Base-by-base conservation (phyloP, 2,329 filamentous ascomycete species). In the Aspergillus niger region DNA sequence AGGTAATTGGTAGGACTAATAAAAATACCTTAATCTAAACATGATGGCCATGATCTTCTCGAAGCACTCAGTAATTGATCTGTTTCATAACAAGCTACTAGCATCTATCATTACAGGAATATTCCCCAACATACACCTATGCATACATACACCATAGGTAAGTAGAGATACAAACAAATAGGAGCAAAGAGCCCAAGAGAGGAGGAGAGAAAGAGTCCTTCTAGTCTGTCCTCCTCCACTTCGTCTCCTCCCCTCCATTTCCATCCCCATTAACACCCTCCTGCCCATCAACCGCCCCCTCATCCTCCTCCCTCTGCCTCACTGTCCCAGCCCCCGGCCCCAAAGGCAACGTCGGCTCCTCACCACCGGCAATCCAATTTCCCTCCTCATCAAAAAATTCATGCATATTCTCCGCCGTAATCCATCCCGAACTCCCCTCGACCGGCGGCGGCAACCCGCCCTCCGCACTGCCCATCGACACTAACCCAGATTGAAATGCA, bases 321-420 rank as follows among this genome's bases (percentile, higher is more conserved):
- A 87, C 87, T 1, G 86, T 88, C 8, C 88, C 88, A 58, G 87
- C 87, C 48, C 88, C 88, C 20, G 89, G 78, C 58, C 81, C 82
- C 49, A 81, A 60, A 11, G 70, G 65, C 60, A 76, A 66, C 53
- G 65, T 66, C 55, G 74, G 74, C 55, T 71, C 70, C 57, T 85
- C 72, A 66, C 79, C 61, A 72, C 81, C 43, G 68, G 80, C 85
- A 64, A 90, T 89, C 85, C 89, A 94, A 71, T 94, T 92, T 2
- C 91, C 91, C 8, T 92, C 84, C 63, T 85, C 87, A 68, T 95
- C 91, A 75, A 95, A 91, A 71, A 87, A 96, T 67, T 96, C 86
- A 65, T 89, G 82, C 73, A 96, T 88, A 69, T 97, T 98, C 59
- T 97, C 94, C 8, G 91, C 90, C 15, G 94, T 98, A 71, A 98